Conservation (phyloP, 257 asterid species). For the Penstemon davidsonii region DNA sequence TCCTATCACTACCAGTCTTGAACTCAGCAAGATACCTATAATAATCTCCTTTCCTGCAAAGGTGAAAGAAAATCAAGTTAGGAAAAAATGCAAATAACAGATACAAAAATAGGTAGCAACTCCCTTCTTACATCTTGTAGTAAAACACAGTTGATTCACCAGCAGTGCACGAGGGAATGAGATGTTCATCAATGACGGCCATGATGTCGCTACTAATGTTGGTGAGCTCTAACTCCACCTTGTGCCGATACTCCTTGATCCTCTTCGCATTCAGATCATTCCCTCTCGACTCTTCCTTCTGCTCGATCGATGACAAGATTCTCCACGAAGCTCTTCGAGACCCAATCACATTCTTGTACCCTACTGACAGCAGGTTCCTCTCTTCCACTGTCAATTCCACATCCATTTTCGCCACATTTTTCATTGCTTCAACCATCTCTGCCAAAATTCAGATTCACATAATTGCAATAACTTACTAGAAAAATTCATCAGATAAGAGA, state of each 20-base stretch:
- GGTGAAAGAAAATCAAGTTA: conserved; percentile 24
- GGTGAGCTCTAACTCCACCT: conserved; percentile 81
- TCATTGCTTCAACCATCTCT: background rate
- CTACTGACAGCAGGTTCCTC: conserved; percentile 88
- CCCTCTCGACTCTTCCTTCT: conserved; percentile 86
- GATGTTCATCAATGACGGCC: conserved; percentile 82
- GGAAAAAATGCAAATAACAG: conserved; percentile 12
- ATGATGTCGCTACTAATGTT: conserved; percentile 67
- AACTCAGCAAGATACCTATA: conserved; percentile 70
- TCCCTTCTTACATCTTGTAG: conserved; percentile 67
- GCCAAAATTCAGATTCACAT: background rate
- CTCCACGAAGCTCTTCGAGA: conserved; percentile 93
- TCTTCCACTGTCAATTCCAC: conserved; percentile 84
- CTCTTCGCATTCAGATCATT: conserved; percentile 76
- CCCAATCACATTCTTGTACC: conserved; percentile 85
- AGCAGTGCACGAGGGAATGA: conserved; percentile 69
- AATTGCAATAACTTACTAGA: too few relatives aligned
- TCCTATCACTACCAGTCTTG: conserved; percentile 55
- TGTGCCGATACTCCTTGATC: conserved; percentile 76
- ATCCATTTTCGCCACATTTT: conserved; percentile 34
- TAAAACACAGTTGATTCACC: conserved; percentile 88
- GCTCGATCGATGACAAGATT: conserved; percentile 86
- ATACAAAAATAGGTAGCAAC: background rate
- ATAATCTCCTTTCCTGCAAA: conserved; percentile 68
- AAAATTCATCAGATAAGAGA: too few relatives aligned